Evolutionary conservation across 805 yeast genomes (phyloP), one percentile per base, ranked within the genome.

Genomic region (Ascoidea rubescens): DNA sequence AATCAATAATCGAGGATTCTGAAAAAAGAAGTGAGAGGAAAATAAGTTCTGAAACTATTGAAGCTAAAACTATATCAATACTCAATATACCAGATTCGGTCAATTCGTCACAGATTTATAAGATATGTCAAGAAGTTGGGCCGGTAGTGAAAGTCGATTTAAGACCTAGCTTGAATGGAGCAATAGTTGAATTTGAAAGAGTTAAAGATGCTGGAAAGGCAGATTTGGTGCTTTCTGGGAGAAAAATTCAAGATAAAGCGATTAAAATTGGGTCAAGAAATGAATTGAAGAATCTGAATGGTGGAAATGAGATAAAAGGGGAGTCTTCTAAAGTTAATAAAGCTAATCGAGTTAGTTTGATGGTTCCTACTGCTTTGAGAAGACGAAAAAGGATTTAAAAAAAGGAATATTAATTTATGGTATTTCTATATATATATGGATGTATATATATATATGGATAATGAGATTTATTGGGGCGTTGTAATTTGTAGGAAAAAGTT

Each of bases 201-300:
- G 63, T 68, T 0, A 58, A 64, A 5, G 71, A 71, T 48, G 78
- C 83, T 1, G 87, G 87, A 0, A 69, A 64, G 48, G 80, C 79
- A 0, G 65, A 70, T 0, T 59, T 82, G 63, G 58, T 61, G 10
- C 56, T 78, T 14, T 68, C 71, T 37, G 76, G 77, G 0, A 56
- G 55, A 30, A 56, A 53, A 8, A 66, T 75, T 16, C 71, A 72
- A 16, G 71, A 66, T 2, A 63, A 60, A 47, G 48, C 42, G 0
- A 45, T 74, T 2, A 58, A 61, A 16, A 62, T 71, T 28, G 71
- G 72, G 2, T 53, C 69, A 0, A 63, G 69, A 16, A 46, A 58
- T 4, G 72, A 68, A 12, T 53, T 73, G 32, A 58, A 58, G 51
- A 10, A 7, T 33, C 10, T 33, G 10, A 33, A 33, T 7, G 10